These are phyloP conservation scores for Peribolospora kevripleyi DNA, from an alignment of 768 basidiomycete species.

Conservation along the genomic window DNA sequence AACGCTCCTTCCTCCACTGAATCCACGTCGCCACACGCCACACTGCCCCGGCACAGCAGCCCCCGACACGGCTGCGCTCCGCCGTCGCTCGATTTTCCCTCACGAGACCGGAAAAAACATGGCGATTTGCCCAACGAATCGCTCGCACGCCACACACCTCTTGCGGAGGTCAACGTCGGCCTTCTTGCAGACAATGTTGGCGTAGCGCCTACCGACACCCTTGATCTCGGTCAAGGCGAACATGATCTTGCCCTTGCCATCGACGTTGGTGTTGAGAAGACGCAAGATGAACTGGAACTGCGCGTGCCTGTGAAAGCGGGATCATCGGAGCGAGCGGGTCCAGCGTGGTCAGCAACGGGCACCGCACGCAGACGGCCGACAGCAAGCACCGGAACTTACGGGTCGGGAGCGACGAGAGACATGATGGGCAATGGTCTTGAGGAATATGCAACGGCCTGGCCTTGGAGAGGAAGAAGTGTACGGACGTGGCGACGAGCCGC, in stretches of 20 bases:
- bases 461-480: not conserved
- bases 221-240: slow-evolving; percentile 99
- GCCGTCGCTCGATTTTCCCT: no score
- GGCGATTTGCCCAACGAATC: no score
- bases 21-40: not conserved
- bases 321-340: not conserved
- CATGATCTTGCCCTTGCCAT: slow-evolving; percentile 93
- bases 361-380: not conserved
- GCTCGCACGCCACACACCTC: slow-evolving; percentile 37
- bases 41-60: no score
- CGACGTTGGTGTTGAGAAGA: slow-evolving; percentile 98
- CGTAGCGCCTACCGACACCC: slow-evolving; percentile 96
- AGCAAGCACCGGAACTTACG: slow-evolving; percentile 78
- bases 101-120: not conserved
- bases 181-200: slow-evolving; percentile 99
- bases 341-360: slow-evolving; percentile 1
- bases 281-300: slow-evolving; percentile 75
- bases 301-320: not conserved
- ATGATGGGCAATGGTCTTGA: slow-evolving; percentile 26
- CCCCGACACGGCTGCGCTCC: no score
- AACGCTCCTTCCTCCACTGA: not conserved
- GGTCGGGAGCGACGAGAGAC: slow-evolving; percentile 92
- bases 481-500: not conserved
- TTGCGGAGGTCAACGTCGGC: slow-evolving; percentile 97
- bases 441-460: no score